Percentiles rank a stretch among this genome's conserved stretches.
Evolutionary conservation across 768 basidiomycete genomes (phyloP).

Genomic region (Royoungia palumana): DNA sequence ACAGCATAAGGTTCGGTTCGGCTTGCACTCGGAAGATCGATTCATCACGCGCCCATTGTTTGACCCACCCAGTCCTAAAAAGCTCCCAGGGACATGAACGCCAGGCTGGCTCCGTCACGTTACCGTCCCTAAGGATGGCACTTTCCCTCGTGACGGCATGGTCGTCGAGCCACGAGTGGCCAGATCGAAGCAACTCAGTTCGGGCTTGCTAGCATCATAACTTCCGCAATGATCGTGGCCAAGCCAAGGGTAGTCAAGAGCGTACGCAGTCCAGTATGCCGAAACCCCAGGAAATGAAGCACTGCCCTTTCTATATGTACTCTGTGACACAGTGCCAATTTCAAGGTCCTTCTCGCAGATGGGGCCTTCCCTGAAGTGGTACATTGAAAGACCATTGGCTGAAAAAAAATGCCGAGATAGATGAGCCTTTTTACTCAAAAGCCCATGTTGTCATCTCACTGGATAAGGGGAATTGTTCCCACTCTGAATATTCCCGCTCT

Average conservation of each 20-base stretch:
- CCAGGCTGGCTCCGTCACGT: slow-evolving; percentile 8
- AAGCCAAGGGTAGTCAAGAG: slow-evolving; percentile 1
- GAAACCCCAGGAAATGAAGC: slow-evolving; percentile 3
- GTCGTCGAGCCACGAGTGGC: slow-evolving; percentile 14
- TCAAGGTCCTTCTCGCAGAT: slow-evolving; percentile 4
- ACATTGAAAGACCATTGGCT: slow-evolving; percentile 5
- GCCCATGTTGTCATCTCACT: background rate
- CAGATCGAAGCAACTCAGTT: slow-evolving; percentile 7
- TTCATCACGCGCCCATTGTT: slow-evolving; percentile 16
- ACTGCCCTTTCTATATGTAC: slow-evolving; percentile 12
- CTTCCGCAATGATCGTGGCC: slow-evolving; percentile 26
- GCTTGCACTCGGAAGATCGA: background rate
- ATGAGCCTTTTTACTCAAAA: background rate
- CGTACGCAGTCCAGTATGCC: background rate
- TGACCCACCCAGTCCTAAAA: slow-evolving; percentile 14
- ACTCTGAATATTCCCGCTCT: background rate
- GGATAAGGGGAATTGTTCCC: background rate
- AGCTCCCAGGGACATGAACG: slow-evolving; percentile 17
- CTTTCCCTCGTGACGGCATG: slow-evolving; percentile 9
- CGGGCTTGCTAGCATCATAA: slow-evolving; percentile 1
- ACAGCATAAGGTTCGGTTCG: slow-evolving; percentile 7
- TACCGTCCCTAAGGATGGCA: slow-evolving; percentile 3
- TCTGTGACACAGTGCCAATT: background rate
- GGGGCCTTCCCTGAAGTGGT: background rate
- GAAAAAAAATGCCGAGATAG: slow-evolving; percentile 2